Evolutionary conservation across 805 yeast species (phyloP), one percentile per base, ranked within the genome.

Genomic region (Starmerella bombicola): DNA sequence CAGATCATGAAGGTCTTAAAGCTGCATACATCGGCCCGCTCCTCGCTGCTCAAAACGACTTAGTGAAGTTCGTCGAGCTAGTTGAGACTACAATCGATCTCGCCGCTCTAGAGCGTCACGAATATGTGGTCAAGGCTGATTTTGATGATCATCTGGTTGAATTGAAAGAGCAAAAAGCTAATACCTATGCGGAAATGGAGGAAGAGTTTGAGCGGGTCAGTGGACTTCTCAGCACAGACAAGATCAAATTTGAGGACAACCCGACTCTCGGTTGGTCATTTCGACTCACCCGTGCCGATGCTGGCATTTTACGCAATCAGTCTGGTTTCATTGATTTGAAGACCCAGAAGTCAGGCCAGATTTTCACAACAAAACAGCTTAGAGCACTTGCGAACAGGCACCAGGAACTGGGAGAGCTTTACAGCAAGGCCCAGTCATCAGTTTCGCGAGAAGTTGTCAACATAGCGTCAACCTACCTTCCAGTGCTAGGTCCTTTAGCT

Each of bases 281-380:
- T 69, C 69, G 97, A 51, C 71, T 91, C 18, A 91, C 98, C 1
- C 73, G 98, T 59, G 59, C 74, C 41, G 97, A 91, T 55, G 86
- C 95, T 2, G 68, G 79, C 9, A 78, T 80, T 17, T 66, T 91
- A 43, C 73, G 97, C 52, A 72, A 71, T 10, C 63, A 66, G 36
- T 59, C 64, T 1, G 69, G 72, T 30, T 86, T 78, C 56, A 70
- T 70, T 38, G 96, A 91, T 58, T 65, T 88, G 33, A 81, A 85
- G 38, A 88, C 96, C 0, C 93, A 84, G 23, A 91, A 91, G 57
- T 94, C 95, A 2, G 99, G 99, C 42, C 88, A 88, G 4, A 84
- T 70, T 58, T 91, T 91, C 66, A 84, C 95, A 8, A 83, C 94
- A 1, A 60, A 65, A 32, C 69, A 69, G 46, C 65, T 91, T 50